Percentiles rank a stretch among this genome's conserved stretches.
Conservation (phyloP, 768 basidiomycete genomes). For the Pulveroboletus sp. region DNA sequence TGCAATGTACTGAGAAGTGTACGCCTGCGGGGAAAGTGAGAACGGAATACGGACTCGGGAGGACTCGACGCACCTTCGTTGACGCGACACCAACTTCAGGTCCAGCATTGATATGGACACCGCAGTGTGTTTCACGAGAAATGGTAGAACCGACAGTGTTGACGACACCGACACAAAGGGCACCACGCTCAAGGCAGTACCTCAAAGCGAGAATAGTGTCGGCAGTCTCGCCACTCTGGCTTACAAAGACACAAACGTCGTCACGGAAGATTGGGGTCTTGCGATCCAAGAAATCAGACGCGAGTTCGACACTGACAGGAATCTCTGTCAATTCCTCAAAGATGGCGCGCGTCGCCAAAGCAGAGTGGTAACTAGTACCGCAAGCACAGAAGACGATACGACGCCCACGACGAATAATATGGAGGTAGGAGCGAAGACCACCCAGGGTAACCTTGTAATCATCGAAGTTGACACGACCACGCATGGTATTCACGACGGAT, state of each 20-base stretch:
- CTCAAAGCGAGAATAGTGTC: slow-evolving; percentile 95
- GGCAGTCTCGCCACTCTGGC: slow-evolving; percentile 98
- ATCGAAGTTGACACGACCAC: slow-evolving; percentile 99
- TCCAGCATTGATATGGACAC: slow-evolving; percentile 99
- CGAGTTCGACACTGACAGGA: slow-evolving; percentile 94
- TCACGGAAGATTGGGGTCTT: slow-evolving; percentile 99
- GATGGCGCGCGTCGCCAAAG: slow-evolving; percentile 92
- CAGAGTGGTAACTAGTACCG: slow-evolving; percentile 97
- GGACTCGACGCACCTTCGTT: slow-evolving; percentile 64
- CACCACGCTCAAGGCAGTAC: slow-evolving; percentile 96
- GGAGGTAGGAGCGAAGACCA: slow-evolving; percentile 91
- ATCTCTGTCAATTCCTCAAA: slow-evolving; percentile 99
- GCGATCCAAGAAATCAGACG: slow-evolving; percentile 97
- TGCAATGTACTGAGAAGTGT: slow-evolving; percentile 98
- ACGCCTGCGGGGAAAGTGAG: slow-evolving; percentile 54
- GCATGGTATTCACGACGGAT: slow-evolving; percentile 99
- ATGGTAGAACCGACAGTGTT: slow-evolving; percentile 98
- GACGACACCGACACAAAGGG: slow-evolving; percentile 95
- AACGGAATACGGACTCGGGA: not conserved
- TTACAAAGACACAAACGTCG: slow-evolving; percentile 94
- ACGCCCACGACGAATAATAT: slow-evolving; percentile 91
- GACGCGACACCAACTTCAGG: slow-evolving; percentile 99
- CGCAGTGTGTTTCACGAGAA: slow-evolving; percentile 97
- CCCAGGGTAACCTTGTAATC: slow-evolving; percentile 88
- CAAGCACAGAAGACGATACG: slow-evolving; percentile 98